Conservation (phyloP, 768 basidiomycete species). For the Boletus rex-veris region DNA sequence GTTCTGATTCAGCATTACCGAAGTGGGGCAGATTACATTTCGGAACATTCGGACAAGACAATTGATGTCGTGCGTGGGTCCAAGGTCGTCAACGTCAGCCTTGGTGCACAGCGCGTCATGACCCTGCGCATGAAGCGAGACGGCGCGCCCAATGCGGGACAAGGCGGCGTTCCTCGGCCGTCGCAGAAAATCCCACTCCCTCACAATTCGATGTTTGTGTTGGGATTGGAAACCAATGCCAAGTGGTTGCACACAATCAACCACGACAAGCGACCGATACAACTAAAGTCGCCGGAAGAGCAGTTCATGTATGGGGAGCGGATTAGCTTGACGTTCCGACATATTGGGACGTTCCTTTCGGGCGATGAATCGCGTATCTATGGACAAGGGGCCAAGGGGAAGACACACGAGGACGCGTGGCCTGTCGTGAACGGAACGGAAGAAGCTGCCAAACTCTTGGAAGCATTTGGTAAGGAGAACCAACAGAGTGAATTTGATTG, state of each 20-base stretch:
- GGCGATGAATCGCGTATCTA: slow-evolving; percentile 52
- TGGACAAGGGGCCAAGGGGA: slow-evolving; percentile 70
- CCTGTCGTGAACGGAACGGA: slow-evolving; percentile 50
- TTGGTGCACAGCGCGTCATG: slow-evolving; percentile 77
- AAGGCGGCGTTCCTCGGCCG: slow-evolving; percentile 31
- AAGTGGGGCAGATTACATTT: slow-evolving; percentile 76
- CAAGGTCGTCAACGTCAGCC: slow-evolving; percentile 75
- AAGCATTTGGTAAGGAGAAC: slow-evolving; percentile 74
- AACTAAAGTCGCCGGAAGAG: slow-evolving; percentile 54
- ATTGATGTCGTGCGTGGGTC: slow-evolving; percentile 74
- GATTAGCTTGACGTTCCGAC: slow-evolving; percentile 77
- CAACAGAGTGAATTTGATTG: slow-evolving; percentile 67
- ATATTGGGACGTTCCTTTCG: slow-evolving; percentile 72
- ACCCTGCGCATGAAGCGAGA: slow-evolving; percentile 67
- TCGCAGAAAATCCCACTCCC: slow-evolving; percentile 70
- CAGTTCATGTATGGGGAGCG: slow-evolving; percentile 54
- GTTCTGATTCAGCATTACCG: slow-evolving; percentile 83
- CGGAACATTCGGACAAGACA: slow-evolving; percentile 86
- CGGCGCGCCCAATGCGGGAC: slow-evolving; percentile 17
- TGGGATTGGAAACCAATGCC: slow-evolving; percentile 70
- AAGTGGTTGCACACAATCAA: slow-evolving; percentile 77
- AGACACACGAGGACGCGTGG: slow-evolving; percentile 51
- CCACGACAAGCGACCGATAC: slow-evolving; percentile 64
- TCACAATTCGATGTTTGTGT: slow-evolving; percentile 79
- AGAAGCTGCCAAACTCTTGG: slow-evolving; percentile 49